phyloP scores from a whole-genome alignment of 2,329 filamentous ascomycete species.

The Scedosporium minutisporum region DNA sequence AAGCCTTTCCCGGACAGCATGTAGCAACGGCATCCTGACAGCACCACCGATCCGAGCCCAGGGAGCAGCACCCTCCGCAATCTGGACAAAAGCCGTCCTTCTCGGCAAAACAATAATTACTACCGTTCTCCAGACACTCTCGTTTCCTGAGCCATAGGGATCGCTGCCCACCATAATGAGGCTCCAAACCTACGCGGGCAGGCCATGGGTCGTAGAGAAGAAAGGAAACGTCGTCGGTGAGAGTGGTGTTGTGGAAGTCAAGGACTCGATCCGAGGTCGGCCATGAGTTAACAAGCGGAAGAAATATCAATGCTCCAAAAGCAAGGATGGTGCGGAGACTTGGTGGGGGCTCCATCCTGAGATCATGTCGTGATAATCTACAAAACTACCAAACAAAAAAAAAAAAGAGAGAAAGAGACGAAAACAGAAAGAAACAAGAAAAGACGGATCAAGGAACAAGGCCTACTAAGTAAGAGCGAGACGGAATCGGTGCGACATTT shows the following conservation, averaged over 20 bases:
- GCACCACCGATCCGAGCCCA: constrained; percentile 7
- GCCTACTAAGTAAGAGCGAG: not conserved
- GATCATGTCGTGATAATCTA: not conserved
- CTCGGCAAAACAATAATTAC: constrained; percentile 10
- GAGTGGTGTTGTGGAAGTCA: not conserved
- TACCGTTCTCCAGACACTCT: constrained; percentile 5
- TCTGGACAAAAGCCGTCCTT: constrained; percentile 6
- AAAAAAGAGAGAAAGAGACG: not conserved
- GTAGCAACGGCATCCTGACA: constrained; percentile 4
- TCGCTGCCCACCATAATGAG: not conserved
- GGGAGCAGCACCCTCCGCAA: constrained; percentile 10
- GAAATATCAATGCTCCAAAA: not conserved
- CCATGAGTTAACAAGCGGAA: not conserved
- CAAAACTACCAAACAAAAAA: not conserved
- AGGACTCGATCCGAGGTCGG: not conserved
- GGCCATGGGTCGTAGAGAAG: not conserved
- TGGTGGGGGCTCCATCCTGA: not conserved
- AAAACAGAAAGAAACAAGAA: not conserved
- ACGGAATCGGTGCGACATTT: not conserved
- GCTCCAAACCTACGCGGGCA: not conserved
- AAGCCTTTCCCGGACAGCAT: constrained; percentile 10
- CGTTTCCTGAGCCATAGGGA: not conserved
- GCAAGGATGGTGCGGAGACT: not conserved
- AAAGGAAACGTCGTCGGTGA: not conserved
- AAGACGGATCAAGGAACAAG: not conserved